Percentiles rank a stretch among this genome's conserved stretches.
Evolutionary conservation across 2,329 filamentous ascomycete species (phyloP).

Genomic region (Aureobasidium leucospermi): DNA sequence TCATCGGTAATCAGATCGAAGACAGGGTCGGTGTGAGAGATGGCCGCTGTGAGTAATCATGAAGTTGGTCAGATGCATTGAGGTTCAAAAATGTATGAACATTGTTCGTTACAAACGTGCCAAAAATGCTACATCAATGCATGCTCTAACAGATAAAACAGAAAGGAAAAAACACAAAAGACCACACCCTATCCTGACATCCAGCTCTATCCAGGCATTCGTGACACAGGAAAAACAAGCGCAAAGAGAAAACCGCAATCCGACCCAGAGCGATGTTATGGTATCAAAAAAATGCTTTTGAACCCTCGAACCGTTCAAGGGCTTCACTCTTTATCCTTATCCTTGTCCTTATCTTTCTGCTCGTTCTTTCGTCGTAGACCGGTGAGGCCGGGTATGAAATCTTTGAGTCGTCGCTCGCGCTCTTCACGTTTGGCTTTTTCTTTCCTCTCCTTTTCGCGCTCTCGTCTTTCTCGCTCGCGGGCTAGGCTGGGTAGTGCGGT

Average conservation of each 20-base stretch:
- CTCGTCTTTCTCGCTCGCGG: conserved; percentile 24
- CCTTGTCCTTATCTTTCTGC: conserved; percentile 22
- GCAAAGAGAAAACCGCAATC: not conserved
- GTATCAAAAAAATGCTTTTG: conserved; percentile 4
- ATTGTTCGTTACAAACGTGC: conserved; percentile 8
- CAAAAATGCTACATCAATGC: conserved; percentile 11
- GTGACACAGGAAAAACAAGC: not conserved
- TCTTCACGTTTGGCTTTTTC: conserved; percentile 30
- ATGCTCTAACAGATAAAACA: conserved; percentile 5
- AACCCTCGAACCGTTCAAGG: not conserved
- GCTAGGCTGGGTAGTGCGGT: conserved; percentile 25
- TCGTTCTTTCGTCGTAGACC: conserved; percentile 20
- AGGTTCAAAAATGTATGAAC: not conserved
- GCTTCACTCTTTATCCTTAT: conserved; percentile 21
- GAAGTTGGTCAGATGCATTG: not conserved
- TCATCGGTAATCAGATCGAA: not conserved
- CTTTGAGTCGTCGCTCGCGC: conserved; percentile 33
- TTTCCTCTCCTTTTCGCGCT: conserved; percentile 18
- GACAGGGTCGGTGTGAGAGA: not conserved
- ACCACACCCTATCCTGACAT: not conserved
- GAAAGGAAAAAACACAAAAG: not conserved
- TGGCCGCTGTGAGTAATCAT: not conserved
- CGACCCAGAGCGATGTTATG: not conserved
- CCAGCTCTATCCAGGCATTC: not conserved
- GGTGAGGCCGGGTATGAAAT: conserved; percentile 29